A percentile compares a stretch with the other conserved stretches of the same genome.
These are phyloP conservation scores for Biscutella auriculata DNA, from an alignment of 441 rosid species.

Conservation along the genomic window DNA sequence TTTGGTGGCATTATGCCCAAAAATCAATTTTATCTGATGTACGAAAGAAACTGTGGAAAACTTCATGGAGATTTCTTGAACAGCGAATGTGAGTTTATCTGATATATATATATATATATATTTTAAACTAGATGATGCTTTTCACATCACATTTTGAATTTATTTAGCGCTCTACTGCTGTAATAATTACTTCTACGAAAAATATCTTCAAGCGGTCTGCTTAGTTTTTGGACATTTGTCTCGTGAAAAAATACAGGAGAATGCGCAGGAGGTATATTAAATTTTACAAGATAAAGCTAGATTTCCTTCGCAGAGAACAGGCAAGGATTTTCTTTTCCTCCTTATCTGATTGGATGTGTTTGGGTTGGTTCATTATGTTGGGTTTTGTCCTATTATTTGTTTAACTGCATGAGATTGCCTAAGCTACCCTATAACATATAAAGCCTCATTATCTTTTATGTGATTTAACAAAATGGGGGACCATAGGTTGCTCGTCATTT, in stretches of 20 bases:
- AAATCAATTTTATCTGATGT: slow-evolving; percentile 68
- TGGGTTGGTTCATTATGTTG: slow-evolving; percentile 5
- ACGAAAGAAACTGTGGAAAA: slow-evolving; percentile 58
- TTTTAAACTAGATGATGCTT: slow-evolving; percentile 5
- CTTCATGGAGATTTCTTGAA: slow-evolving; percentile 84
- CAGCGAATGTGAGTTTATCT: slow-evolving; percentile 77
- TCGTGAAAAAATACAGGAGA: slow-evolving; percentile 35
- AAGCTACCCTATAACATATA: neutral
- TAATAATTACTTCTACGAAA: neutral
- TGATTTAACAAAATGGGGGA: slow-evolving; percentile 1
- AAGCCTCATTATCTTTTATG: neutral
- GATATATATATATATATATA: neutral
- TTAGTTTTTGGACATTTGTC: slow-evolving; percentile 10
- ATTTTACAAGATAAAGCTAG: slow-evolving; percentile 69
- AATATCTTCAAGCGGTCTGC: neutral
- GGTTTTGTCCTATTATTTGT: neutral
- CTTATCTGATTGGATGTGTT: neutral
- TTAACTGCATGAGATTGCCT: slow-evolving; percentile 3
- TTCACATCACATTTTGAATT: neutral
- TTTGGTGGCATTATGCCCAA: slow-evolving; percentile 94
- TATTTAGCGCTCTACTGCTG: neutral
- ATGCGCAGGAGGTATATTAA: slow-evolving; percentile 63
- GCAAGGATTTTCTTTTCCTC: slow-evolving; percentile 24
- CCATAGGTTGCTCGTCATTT: neutral
- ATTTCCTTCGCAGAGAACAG: slow-evolving; percentile 66